phyloP scores from a whole-genome alignment of 1,139 yeast species.

The Lizanozyma gosingica region DNA sequence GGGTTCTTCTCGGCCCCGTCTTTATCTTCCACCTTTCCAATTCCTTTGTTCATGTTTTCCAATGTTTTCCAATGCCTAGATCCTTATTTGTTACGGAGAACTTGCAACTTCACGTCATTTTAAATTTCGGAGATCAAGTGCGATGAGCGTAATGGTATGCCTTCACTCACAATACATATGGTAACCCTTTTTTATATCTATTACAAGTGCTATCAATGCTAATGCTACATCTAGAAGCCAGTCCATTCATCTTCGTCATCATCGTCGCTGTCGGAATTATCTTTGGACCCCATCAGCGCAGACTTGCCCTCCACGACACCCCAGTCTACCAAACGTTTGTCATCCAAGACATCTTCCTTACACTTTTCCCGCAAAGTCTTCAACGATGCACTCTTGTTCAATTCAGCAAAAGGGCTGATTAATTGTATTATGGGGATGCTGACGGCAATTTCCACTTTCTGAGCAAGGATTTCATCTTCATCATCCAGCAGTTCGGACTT shows the following conservation, averaged over 20 bases:
- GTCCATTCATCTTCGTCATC: constrained; percentile 11
- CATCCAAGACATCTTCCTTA: constrained; percentile 56
- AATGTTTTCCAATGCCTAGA: no score
- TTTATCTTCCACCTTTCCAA: constrained; percentile 11
- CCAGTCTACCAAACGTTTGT: constrained; percentile 60
- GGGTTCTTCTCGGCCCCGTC: constrained; percentile 19
- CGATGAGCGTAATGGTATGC: no score
- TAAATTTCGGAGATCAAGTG: no score
- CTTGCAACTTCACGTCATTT: no score
- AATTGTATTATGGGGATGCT: constrained; percentile 47
- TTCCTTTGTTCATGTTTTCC: no score
- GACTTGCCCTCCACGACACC: constrained; percentile 34
- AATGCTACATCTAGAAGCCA: background rate
- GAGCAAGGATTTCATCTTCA: constrained; percentile 15
- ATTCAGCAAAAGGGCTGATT: constrained; percentile 47
- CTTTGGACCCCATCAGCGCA: constrained; percentile 5
- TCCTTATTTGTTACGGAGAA: no score
- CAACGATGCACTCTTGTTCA: constrained; percentile 41
- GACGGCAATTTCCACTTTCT: constrained; percentile 24
- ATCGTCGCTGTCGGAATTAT: constrained; percentile 12
- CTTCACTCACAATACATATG: no score
- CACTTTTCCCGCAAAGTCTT: constrained; percentile 64
- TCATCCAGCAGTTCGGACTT: constrained; percentile 33
- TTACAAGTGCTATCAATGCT: background rate
- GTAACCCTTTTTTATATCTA: no score